A percentile compares a stretch with the other conserved stretches of the same genome.
Evolutionary conservation across 2,329 filamentous ascomycete species (phyloP).

Genomic region (Penicillium sp.): DNA sequence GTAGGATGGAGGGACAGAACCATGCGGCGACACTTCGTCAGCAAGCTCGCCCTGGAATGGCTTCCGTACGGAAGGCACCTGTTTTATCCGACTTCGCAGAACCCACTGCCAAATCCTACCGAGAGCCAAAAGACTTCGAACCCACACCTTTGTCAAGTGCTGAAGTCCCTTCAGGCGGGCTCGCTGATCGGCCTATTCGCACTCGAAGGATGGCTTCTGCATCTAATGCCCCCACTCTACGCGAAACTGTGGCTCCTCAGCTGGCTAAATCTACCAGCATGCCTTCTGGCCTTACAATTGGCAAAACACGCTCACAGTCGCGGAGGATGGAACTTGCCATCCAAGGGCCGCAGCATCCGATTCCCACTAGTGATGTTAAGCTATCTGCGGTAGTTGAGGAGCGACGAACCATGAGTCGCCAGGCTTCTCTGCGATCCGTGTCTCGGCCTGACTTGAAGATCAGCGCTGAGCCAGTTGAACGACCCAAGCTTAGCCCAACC

Average conservation of each 20-base stretch:
- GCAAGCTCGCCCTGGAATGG: constrained; percentile 44
- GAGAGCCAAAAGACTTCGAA: constrained; percentile 26
- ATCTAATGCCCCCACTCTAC: constrained; percentile 40
- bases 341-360: constrained; percentile 23
- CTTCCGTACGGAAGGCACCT: constrained; percentile 34
- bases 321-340: constrained; percentile 40
- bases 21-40: constrained; percentile 54
- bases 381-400: constrained; percentile 28
- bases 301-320: constrained; percentile 49
- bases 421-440: constrained; percentile 23
- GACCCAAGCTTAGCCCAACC: constrained; percentile 16
- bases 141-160: constrained; percentile 13
- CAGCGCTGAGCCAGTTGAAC: constrained; percentile 14
- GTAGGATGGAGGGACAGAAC: constrained; percentile 47
- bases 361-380: constrained; percentile 28
- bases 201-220: constrained; percentile 40
- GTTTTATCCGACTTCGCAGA: constrained; percentile 31
- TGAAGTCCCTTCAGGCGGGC: constrained; percentile 35
- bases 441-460: constrained; percentile 20
- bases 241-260: constrained; percentile 34
- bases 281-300: constrained; percentile 40
- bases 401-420: constrained; percentile 14
- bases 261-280: constrained; percentile 40
- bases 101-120: constrained; percentile 19
- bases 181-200: constrained; percentile 47